phyloP scores from a whole-genome alignment of 768 basidiomycete genomes.

The Austroboletus eburneus region DNA sequence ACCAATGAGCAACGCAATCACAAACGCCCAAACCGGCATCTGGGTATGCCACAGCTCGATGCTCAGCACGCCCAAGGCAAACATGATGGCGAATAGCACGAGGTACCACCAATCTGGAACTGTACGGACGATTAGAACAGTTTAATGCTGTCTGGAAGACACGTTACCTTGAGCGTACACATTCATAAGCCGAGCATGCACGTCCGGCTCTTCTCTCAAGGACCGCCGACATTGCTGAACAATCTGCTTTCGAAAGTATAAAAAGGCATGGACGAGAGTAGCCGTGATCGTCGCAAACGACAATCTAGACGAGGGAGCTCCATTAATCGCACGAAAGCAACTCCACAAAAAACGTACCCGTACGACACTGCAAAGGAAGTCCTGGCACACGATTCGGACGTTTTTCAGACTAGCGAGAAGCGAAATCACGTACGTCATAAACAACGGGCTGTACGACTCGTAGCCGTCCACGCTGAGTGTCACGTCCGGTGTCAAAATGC shows the following conservation, averaged over 20 bases:
- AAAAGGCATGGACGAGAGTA: slow-evolving; percentile 31
- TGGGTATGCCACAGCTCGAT: slow-evolving; percentile 71
- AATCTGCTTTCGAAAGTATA: slow-evolving; percentile 79
- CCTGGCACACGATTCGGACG: too few species aligned
- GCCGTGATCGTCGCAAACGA: slow-evolving; percentile 25
- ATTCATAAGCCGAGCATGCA: slow-evolving; percentile 80
- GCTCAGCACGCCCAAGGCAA: slow-evolving; percentile 61
- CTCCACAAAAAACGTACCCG: slow-evolving; percentile 11
- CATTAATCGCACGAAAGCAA: slow-evolving; percentile 14
- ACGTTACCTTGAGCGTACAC: slow-evolving; percentile 48
- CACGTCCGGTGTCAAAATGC: slow-evolving; percentile 48
- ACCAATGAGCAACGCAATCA: slow-evolving; percentile 59
- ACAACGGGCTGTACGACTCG: slow-evolving; percentile 54
- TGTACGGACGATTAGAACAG: background rate
- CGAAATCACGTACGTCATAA: slow-evolving; percentile 38
- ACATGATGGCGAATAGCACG: slow-evolving; percentile 65
- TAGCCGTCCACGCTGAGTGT: slow-evolving; percentile 55
- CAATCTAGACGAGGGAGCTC: slow-evolving; percentile 60
- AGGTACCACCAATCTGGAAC: slow-evolving; percentile 88
- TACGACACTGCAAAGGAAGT: slow-evolving; percentile 34
- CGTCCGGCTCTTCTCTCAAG: slow-evolving; percentile 74
- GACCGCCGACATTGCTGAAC: slow-evolving; percentile 66
- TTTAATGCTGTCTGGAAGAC: too few species aligned
- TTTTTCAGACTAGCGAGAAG: background rate
- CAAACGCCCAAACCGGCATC: slow-evolving; percentile 67